Conservation (phyloP, 2,329 filamentous ascomycete genomes). For the Lachnellula hyalina region DNA sequence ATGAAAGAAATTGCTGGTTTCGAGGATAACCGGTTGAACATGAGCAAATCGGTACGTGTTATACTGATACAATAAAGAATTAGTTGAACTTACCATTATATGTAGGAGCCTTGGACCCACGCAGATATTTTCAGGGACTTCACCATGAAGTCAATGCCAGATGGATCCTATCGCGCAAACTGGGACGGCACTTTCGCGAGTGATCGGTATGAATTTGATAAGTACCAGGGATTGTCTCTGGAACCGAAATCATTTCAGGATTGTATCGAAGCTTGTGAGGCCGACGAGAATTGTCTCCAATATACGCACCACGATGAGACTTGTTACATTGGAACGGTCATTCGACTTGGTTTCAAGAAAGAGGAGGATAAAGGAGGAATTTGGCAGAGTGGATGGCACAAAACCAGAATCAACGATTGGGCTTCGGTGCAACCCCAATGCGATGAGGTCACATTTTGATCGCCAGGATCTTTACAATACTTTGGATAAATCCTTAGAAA, state of each 20-base stretch:
- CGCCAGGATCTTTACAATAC: not conserved
- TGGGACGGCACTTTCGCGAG: conserved; percentile 47
- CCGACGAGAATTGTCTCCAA: conserved; percentile 30
- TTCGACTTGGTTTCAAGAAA: not conserved
- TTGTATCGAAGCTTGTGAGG: conserved; percentile 44
- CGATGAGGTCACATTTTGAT: not conserved
- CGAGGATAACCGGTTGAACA: conserved; percentile 35
- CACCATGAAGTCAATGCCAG: conserved; percentile 38
- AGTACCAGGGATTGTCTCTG: conserved; percentile 34
- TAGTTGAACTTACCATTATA: conserved; percentile 15
- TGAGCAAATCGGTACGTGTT: conserved; percentile 1
- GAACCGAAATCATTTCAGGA: conserved; percentile 37
- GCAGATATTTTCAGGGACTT: conserved; percentile 46
- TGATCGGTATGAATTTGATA: conserved; percentile 33
- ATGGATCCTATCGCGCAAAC: conserved; percentile 34
- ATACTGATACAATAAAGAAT: not conserved
- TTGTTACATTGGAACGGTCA: not conserved
- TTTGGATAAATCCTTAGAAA: not conserved
- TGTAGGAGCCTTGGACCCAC: conserved; percentile 27
- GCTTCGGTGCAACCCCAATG: not conserved
- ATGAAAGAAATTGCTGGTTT: conserved; percentile 46
- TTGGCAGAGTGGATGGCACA: not conserved
- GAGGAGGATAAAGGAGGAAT: not conserved
- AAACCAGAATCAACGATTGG: not conserved
- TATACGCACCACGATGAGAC: conserved; percentile 24